phyloP scores from a whole-genome alignment of 2,329 filamentous ascomycete genomes.

The Aspergillus carbonarius region DNA sequence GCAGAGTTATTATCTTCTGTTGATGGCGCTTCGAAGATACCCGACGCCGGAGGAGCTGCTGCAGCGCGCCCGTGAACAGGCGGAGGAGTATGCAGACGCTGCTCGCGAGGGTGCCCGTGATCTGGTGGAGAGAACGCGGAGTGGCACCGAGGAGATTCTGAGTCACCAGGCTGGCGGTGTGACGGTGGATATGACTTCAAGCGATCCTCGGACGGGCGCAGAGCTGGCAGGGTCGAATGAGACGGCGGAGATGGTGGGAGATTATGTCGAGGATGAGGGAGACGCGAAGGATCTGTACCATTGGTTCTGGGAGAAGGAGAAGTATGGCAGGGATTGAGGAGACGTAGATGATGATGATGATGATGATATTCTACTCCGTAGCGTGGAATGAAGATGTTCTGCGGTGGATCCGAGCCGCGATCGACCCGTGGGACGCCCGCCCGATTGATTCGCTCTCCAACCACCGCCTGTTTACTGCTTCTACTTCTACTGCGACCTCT shows the following conservation, averaged over 20 bases:
- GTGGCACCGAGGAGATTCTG: constrained; percentile 26
- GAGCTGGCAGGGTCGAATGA: constrained; percentile 35
- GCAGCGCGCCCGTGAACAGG: constrained; percentile 38
- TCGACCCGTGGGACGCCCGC: neutral
- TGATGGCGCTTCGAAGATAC: constrained; percentile 49
- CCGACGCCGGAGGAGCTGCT: constrained; percentile 45
- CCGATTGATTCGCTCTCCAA: constrained; percentile 1
- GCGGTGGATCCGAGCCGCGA: neutral
- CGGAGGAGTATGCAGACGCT: constrained; percentile 43
- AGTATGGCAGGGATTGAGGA: constrained; percentile 14
- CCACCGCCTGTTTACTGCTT: constrained; percentile 2
- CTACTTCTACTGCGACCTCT: constrained; percentile 6
- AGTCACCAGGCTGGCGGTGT: constrained; percentile 22
- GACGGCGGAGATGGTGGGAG: constrained; percentile 46
- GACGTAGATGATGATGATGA: neutral
- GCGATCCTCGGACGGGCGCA: constrained; percentile 9
- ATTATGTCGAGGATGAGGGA: constrained; percentile 47
- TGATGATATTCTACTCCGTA: too few relatives aligned
- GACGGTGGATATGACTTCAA: constrained; percentile 34
- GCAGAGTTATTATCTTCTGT: constrained; percentile 65
- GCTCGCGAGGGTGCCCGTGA: constrained; percentile 41
- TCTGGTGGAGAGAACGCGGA: constrained; percentile 31
- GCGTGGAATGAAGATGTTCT: neutral
- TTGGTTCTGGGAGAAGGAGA: constrained; percentile 42
- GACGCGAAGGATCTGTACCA: constrained; percentile 42